Percentiles rank a stretch among this genome's conserved stretches.
These are phyloP conservation scores for Beauveria asiatica DNA, from an alignment of 2,329 filamentous ascomycete genomes.

Conservation along the genomic window DNA sequence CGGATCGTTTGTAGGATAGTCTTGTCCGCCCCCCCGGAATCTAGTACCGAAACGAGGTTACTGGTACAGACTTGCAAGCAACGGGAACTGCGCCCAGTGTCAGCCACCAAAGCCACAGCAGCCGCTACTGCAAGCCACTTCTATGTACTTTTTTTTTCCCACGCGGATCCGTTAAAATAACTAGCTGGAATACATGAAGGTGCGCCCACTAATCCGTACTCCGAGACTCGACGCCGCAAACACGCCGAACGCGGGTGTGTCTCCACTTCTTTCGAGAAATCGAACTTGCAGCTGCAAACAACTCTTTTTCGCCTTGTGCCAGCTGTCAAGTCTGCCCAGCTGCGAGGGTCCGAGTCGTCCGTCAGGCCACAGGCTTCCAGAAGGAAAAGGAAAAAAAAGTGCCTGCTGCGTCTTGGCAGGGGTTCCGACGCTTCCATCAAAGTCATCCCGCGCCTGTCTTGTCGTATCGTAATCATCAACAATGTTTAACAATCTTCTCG, in stretches of 20 bases:
- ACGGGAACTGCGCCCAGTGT: too few relatives aligned
- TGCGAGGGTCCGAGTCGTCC: neutral
- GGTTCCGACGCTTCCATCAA: neutral
- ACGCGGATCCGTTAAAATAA: too few relatives aligned
- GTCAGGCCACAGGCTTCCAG: neutral
- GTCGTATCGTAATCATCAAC: neutral
- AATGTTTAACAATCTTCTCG: neutral
- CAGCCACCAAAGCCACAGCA: neutral
- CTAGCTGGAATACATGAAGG: too few relatives aligned
- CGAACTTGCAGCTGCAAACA: neutral
- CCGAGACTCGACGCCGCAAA: neutral
- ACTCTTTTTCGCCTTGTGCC: neutral
- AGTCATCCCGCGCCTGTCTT: neutral
- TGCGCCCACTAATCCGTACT: neutral
- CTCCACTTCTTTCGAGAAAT: neutral
- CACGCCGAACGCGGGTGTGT: conserved; percentile 7
- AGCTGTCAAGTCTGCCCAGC: neutral
- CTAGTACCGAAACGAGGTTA: too few relatives aligned
- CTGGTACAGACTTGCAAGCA: too few relatives aligned
- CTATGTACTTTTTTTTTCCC: too few relatives aligned
- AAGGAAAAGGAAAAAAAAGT: neutral
- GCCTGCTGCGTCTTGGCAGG: neutral
- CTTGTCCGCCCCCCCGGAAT: too few relatives aligned
- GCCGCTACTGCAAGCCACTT: neutral
- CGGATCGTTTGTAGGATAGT: too few relatives aligned